Percentiles rank a stretch among this genome's conserved stretches.
Conservation (phyloP, 2,329 filamentous ascomycete genomes). For the Aspergillus fijiensis region DNA sequence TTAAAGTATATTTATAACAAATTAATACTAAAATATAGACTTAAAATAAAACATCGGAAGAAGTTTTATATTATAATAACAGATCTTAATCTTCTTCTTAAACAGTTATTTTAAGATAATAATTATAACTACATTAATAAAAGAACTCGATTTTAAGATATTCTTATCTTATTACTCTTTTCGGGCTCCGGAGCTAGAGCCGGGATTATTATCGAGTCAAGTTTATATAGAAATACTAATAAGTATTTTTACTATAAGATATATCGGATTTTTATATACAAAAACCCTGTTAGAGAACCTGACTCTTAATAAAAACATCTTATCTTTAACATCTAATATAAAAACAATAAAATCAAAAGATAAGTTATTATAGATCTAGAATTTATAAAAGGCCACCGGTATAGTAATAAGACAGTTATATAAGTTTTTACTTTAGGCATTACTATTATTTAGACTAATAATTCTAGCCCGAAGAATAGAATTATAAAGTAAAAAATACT, state of each 20-base stretch:
- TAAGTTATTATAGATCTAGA: not conserved
- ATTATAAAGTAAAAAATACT: not conserved
- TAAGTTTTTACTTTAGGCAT: not conserved
- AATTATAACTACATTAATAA: too few species aligned
- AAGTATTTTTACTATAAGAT: not conserved
- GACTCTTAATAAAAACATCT: not conserved
- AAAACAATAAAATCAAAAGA: not conserved
- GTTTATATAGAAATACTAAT: not conserved
- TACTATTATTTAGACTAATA: not conserved
- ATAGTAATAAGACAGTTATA: not conserved
- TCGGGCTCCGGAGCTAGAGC: too few species aligned
- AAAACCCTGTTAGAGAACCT: not conserved
- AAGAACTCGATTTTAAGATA: too few species aligned
- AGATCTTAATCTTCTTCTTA: too few species aligned
- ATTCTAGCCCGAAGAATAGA: not conserved
- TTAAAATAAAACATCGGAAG: too few species aligned
- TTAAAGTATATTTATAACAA: too few species aligned
- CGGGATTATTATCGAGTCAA: too few species aligned
- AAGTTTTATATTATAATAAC: too few species aligned
- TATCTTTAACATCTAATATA: not conserved
- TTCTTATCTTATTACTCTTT: too few species aligned
- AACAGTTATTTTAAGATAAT: too few species aligned
- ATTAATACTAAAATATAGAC: too few species aligned
- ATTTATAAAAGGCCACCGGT: not conserved
- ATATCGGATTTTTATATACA: not conserved